Conservation (phyloP, 441 rosid species). For the Erodium texanum region DNA sequence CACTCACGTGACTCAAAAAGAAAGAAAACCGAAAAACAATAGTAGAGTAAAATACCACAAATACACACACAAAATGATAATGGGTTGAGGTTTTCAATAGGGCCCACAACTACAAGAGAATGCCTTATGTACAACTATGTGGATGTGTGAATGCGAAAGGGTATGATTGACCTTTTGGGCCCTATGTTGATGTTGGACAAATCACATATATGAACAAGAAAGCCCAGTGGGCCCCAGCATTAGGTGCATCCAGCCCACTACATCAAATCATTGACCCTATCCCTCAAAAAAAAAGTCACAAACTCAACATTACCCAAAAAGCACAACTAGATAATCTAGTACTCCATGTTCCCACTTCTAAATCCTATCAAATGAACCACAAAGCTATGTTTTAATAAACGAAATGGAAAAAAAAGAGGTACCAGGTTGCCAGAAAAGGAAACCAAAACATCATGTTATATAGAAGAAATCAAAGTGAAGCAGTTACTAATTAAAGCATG, state of each 20-base stretch:
- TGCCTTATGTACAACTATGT: too few species aligned
- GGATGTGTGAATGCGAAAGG: conserved; percentile 6
- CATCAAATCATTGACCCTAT: conserved; percentile 7
- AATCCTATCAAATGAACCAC: not conserved
- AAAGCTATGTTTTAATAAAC: not conserved
- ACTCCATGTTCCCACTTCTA: not conserved
- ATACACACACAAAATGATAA: too few species aligned
- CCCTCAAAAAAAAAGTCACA: not conserved
- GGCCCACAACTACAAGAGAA: too few species aligned
- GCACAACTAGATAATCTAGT: not conserved
- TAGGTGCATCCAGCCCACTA: conserved; percentile 18
- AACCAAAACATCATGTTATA: not conserved
- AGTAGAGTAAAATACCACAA: too few species aligned
- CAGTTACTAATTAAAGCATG: not conserved
- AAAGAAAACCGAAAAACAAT: too few species aligned
- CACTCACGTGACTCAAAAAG: too few species aligned
- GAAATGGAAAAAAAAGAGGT: not conserved
- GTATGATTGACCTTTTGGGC: conserved; percentile 12
- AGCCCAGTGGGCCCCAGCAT: conserved; percentile 16
- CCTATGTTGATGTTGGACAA: conserved; percentile 18
- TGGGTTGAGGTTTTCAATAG: too few species aligned
- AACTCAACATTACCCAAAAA: not conserved
- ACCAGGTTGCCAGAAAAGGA: not conserved
- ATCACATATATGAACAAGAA: not conserved
- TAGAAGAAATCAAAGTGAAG: not conserved